Evolutionary conservation across 129 eudicot species (phyloP), one percentile per base, ranked within the genome.

Genomic region (Erigeron canadensis): DNA sequence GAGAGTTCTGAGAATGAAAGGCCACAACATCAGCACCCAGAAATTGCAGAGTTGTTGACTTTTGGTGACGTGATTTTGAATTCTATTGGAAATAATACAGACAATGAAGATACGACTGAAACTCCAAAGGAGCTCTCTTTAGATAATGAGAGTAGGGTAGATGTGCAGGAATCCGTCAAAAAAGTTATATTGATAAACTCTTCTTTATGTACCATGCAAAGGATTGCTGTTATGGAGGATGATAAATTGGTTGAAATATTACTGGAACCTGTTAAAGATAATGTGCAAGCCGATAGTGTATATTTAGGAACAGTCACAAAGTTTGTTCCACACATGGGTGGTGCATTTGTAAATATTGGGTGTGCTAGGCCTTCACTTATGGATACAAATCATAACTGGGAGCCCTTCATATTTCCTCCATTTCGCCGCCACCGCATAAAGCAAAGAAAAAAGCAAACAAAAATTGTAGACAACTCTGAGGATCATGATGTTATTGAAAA

Each of bases 221-320:
- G 98, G 79, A 88, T 94, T 82, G 98, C 98, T 50, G 90, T 89
- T n/a, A 84, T 94, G 75, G 98, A 94, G 81, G 96, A 94, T 81
- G 90, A 81, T 40, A 81, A 82, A 37, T 77, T 94, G 83, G 98
- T 94, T 80, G 98, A 94, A 62, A 71, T 89, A 70, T 81, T 94
- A 74, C 80, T 94, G 73, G 98, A 94, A 81, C 98, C 98, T 45
- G 94, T 89, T 8, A 89, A 94, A 79, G 81, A 81, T 79, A 87
- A 85, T 50, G 96, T 94, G 82, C 96, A 81, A 59, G 85, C 96
- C 59, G 98, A 89, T 86, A 89, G 88, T 85, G 89, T 93, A 76
- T 93, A 93, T 79, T 70, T 94, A 68, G 98, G 96, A 66, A 85
- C 85, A 48, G 84, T 89, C 69, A 84, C 88, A 66, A 82, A 84